A percentile compares a stretch with the other conserved stretches of the same genome.
These are phyloP conservation scores for Fusarium anguioides DNA, from an alignment of 2,329 filamentous ascomycete genomes.

Conservation along the genomic window DNA sequence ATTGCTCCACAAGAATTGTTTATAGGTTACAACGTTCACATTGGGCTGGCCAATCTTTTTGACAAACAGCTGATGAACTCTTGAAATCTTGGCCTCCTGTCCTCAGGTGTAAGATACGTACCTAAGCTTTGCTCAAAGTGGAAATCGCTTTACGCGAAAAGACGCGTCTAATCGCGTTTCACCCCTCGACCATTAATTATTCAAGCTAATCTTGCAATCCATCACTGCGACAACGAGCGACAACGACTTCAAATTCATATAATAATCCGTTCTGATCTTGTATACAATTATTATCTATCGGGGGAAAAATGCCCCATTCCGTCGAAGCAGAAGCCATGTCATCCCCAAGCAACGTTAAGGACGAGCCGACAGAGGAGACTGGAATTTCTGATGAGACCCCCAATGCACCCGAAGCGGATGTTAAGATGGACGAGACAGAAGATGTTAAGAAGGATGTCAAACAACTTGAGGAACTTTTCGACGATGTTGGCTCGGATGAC, in stretches of 20 bases:
- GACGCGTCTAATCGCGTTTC: conserved; percentile 39
- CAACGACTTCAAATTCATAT: not conserved
- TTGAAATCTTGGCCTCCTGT: no score
- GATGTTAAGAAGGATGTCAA: conserved; percentile 59
- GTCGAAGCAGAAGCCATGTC: conserved; percentile 39
- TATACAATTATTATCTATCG: not conserved
- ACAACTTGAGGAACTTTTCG: conserved; percentile 67
- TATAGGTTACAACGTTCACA: no score
- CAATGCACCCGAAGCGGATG: conserved; percentile 29
- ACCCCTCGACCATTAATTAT: conserved; percentile 17
- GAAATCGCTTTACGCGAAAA: conserved; percentile 44
- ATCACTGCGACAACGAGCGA: conserved; percentile 41
- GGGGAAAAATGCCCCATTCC: conserved; percentile 40
- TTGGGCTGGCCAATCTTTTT: no score
- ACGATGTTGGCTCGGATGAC: conserved; percentile 68
- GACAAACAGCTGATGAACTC: not conserved
- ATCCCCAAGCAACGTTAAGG: conserved; percentile 43
- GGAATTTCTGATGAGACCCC: conserved; percentile 29
- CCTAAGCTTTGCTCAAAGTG: not conserved
- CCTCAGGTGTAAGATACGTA: conserved; percentile 40
- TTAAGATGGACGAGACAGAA: conserved; percentile 41
- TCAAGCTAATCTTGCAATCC: conserved; percentile 20
- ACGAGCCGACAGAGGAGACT: conserved; percentile 44
- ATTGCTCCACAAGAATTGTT: no score
- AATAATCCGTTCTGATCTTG: not conserved